Conservation (phyloP, 305 asterid species). For the Fraxinus nigra region DNA sequence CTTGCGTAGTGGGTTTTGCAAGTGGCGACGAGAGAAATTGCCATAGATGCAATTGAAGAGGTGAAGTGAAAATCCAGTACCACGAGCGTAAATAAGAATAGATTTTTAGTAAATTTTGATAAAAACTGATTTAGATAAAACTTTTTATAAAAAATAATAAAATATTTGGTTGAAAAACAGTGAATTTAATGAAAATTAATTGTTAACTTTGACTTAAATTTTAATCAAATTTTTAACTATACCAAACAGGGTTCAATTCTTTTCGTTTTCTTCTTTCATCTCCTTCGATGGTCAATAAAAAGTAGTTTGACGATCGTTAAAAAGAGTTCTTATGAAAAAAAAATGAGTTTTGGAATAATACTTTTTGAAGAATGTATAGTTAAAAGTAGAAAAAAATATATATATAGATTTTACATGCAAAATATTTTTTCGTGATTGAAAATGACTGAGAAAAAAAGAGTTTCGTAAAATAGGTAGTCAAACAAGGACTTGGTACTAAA, state of each 20-base stretch:
- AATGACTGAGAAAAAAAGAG: neutral
- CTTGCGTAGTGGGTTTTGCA: constrained; percentile 27
- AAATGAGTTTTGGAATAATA: too few species aligned
- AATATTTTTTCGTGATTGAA: neutral
- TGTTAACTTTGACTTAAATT: too few species aligned
- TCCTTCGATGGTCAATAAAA: neutral
- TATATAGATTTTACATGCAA: neutral
- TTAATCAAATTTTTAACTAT: neutral
- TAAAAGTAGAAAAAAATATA: neutral
- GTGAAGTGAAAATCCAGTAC: neutral
- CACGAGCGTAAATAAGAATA: neutral
- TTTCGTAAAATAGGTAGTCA: neutral
- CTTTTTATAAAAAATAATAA: too few species aligned
- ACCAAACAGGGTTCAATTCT: neutral
- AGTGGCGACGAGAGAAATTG: constrained; percentile 27
- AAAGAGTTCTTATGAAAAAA: neutral
- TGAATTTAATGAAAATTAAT: too few species aligned
- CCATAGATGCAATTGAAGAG: constrained; percentile 26
- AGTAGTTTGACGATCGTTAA: neutral
- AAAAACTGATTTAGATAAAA: too few species aligned
- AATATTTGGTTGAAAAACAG: neutral
- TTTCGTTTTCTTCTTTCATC: neutral
- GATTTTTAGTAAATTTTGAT: too few species aligned
- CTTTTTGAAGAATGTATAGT: neutral
- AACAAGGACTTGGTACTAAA: neutral